phyloP scores from a whole-genome alignment of 306 rosid species.

The Lathyrus sativus region DNA sequence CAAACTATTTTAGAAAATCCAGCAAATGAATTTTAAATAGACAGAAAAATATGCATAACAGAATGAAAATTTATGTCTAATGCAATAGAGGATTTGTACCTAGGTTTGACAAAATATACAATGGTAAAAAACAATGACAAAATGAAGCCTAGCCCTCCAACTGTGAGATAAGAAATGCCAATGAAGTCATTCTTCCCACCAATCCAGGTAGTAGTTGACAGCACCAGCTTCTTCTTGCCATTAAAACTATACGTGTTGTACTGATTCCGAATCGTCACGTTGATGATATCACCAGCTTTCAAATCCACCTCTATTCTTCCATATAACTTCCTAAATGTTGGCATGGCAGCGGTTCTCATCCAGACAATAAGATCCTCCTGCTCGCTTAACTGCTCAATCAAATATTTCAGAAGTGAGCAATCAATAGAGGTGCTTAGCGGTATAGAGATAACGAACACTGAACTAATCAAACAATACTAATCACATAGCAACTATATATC shows the following conservation, averaged over 20 bases:
- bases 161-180: slow-evolving; percentile 83
- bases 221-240: slow-evolving; percentile 81
- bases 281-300: slow-evolving; percentile 45
- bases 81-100: slow-evolving; percentile 50
- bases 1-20: too few relatives aligned
- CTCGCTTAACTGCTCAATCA: slow-evolving; percentile 61
- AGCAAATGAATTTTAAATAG: too few relatives aligned
- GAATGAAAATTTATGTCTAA: not conserved
- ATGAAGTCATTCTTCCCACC: slow-evolving; percentile 86
- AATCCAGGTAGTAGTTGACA: slow-evolving; percentile 79
- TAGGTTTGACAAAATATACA: slow-evolving; percentile 80
- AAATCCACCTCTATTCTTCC: slow-evolving; percentile 76
- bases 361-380: slow-evolving; percentile 88
- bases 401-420: slow-evolving; percentile 11
- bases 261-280: slow-evolving; percentile 51
- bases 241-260: slow-evolving; percentile 75
- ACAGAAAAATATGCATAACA: too few relatives aligned
- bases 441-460: not conserved
- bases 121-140: slow-evolving; percentile 73
- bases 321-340: slow-evolving; percentile 78
- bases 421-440: not conserved
- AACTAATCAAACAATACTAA: slow-evolving; percentile 14
- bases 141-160: slow-evolving; percentile 90
- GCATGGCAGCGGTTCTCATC: slow-evolving; percentile 90
- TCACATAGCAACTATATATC: not conserved